Evolutionary conservation across 805 yeast genomes (phyloP).

Genomic region (Lipomyces sp.): DNA sequence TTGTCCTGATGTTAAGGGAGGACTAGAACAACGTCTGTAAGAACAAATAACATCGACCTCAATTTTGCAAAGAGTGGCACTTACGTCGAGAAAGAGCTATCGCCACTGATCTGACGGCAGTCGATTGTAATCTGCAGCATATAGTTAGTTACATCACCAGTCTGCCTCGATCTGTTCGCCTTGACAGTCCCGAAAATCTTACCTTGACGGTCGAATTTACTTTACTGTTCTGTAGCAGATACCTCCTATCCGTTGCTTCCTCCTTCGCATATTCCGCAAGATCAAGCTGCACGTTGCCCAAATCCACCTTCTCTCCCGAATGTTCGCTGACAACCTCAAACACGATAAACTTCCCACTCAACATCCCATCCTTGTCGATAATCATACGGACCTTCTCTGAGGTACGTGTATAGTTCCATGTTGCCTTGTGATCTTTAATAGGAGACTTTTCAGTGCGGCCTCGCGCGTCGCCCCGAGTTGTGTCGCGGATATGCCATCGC

Average conservation of each 20-base stretch:
- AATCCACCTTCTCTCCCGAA: conserved; percentile 42
- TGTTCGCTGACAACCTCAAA: conserved; percentile 49
- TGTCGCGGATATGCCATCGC: conserved; percentile 59
- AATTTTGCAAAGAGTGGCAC: too few relatives aligned
- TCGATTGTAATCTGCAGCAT: conserved; percentile 11
- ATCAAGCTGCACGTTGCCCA: conserved; percentile 69
- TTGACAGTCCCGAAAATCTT: neutral
- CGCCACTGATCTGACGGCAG: conserved; percentile 21
- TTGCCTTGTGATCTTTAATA: conserved; percentile 52
- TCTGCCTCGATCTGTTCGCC: neutral
- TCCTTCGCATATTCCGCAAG: conserved; percentile 65
- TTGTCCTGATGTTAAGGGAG: conserved; percentile 40
- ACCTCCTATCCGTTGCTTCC: conserved; percentile 54
- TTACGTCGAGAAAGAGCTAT: conserved; percentile 19
- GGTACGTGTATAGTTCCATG: conserved; percentile 46
- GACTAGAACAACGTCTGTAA: conserved; percentile 18
- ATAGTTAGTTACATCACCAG: neutral
- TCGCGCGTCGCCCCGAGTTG: conserved; percentile 43
- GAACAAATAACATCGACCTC: neutral
- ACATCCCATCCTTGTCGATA: conserved; percentile 39
- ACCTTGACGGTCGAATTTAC: conserved; percentile 71
- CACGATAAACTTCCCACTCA: conserved; percentile 41
- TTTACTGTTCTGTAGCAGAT: conserved; percentile 71
- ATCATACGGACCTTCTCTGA: conserved; percentile 43
- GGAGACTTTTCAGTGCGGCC: conserved; percentile 46